Evolutionary conservation across 495 filamentous ascomycete genomes (phyloP), one percentile per base, ranked within the genome.

Genomic region (Xylaria castorea): DNA sequence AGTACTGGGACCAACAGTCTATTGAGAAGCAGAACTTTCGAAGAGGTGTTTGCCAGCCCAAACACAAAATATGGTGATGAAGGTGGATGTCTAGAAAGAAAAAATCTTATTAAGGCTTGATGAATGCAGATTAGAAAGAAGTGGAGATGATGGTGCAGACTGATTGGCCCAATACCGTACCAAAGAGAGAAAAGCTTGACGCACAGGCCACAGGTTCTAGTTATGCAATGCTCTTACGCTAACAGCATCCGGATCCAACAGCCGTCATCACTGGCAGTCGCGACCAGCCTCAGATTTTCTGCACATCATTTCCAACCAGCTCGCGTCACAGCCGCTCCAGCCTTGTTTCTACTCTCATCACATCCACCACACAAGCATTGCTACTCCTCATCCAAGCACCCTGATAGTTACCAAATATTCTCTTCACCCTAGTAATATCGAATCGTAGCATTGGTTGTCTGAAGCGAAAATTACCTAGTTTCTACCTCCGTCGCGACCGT

Each of bases 241-340:
- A 66, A 42, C n/a, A 46, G 20, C 44, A 36, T 46, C 55, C 42
- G 30, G 48, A 32, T 25, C 36, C 22, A 46, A 42, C 68, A 18
- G 32, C 30, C 67, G 27, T 38, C 61, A 27, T 32, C 51, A 53
- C 1, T 22, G 34, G 58, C 8, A 61, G 32, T 36, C 53, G 53
- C 53, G 53, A 40, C 70, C 66, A 68, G 58, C 64, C 75, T 66
- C 61, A 79, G 77, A 73, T 75, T 72, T 71, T 71, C 57, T 65
- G 68, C 68, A 63, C 68, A 71, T 61, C 32, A 58, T 66, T 42
- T 66, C 68, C 65, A 64, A 74, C 38, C 66, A 72, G 53, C 58
- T 71, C 57, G 67, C 44, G 57, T 65, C 55, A 18, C 58, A 38
- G 44, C 25, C 67, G 38, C 44, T 50, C 27, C 30, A 61, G 48